Percentiles rank a stretch among this genome's conserved stretches.
These are phyloP conservation scores for Paraconiothyrium brasiliense DNA, from an alignment of 2,329 filamentous ascomycete genomes.

Conservation along the genomic window DNA sequence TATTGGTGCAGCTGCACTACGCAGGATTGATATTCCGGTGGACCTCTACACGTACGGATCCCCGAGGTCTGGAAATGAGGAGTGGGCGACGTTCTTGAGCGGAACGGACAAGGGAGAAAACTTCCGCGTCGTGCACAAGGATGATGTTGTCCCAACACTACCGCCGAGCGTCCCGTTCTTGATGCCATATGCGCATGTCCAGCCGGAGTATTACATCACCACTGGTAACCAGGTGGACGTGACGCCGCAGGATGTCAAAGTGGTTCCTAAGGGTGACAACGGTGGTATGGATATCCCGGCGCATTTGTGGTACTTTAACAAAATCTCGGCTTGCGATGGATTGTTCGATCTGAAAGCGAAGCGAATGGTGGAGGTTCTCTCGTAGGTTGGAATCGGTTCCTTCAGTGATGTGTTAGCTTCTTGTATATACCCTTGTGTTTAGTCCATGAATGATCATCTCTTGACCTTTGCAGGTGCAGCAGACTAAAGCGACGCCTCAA, in stretches of 20 bases:
- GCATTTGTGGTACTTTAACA: constrained; percentile 50
- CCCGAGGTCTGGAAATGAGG: constrained; percentile 70
- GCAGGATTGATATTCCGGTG: constrained; percentile 56
- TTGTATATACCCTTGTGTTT: constrained; percentile 2
- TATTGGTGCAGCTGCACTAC: constrained; percentile 66
- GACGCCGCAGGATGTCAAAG: constrained; percentile 30
- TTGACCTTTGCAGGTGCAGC: not conserved
- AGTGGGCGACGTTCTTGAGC: constrained; percentile 64
- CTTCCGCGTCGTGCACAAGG: constrained; percentile 72
- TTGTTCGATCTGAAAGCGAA: constrained; percentile 39
- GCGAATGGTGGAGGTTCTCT: constrained; percentile 5
- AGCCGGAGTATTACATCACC: constrained; percentile 69
- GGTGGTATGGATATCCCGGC: constrained; percentile 42
- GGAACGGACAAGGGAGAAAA: constrained; percentile 61
- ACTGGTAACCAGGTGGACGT: constrained; percentile 34
- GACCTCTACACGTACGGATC: constrained; percentile 74
- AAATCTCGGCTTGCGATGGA: constrained; percentile 44
- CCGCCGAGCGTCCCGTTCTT: constrained; percentile 64
- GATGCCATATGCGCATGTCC: constrained; percentile 63
- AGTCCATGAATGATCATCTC: not conserved
- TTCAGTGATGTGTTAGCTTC: constrained; percentile 2
- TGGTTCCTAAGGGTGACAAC: constrained; percentile 44
- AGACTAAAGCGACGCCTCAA: not conserved
- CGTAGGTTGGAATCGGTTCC: not conserved
- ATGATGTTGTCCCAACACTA: constrained; percentile 74